A percentile compares a stretch with the other conserved stretches of the same genome.
These are phyloP conservation scores for Pyrus communis DNA, from an alignment of 306 rosid species.

Conservation along the genomic window DNA sequence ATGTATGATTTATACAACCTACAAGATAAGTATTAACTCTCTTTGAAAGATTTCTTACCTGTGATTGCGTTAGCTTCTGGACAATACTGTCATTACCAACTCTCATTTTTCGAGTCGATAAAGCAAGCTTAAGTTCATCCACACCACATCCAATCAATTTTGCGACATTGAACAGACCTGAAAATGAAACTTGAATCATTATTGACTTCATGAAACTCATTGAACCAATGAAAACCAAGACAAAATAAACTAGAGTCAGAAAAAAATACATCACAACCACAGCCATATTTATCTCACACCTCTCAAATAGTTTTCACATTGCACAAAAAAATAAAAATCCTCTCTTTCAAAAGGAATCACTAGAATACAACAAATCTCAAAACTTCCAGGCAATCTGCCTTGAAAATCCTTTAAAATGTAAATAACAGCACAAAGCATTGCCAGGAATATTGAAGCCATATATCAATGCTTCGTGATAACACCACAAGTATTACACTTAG, in stretches of 20 bases:
- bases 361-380: background rate
- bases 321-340: background rate
- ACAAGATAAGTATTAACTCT: constrained; percentile 5
- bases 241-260: background rate
- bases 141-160: constrained; percentile 68
- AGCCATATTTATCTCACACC: background rate
- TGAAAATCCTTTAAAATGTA: background rate
- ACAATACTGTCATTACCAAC: constrained; percentile 84
- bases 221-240: background rate
- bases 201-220: background rate
- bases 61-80: constrained; percentile 78
- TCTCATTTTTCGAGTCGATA: constrained; percentile 87
- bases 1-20: background rate
- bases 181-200: constrained; percentile 14
- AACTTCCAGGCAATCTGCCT: background rate
- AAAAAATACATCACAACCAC: background rate
- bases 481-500: background rate
- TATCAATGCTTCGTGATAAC: background rate
- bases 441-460: background rate
- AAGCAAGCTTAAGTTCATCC: constrained; percentile 74
- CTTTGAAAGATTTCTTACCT: constrained; percentile 48
- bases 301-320: background rate
- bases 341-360: background rate
- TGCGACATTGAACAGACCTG: constrained; percentile 63
- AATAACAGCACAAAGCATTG: background rate